Base-by-base conservation (phyloP, 2,329 filamentous ascomycete species). In the Neonectria ditissima region DNA sequence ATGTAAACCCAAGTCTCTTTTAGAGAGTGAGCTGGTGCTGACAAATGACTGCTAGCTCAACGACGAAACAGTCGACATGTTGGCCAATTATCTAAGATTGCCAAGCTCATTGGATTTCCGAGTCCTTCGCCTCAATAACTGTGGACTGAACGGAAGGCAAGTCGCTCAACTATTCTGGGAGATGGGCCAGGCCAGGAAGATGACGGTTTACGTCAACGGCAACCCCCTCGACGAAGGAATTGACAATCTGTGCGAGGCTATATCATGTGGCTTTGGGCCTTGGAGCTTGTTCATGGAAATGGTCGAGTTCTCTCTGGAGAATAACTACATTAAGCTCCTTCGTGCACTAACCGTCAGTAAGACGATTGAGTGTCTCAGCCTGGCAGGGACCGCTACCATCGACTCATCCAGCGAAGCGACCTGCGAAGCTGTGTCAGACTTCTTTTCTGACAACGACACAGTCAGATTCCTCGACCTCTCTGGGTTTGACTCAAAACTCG, bases 401-500 rank as follows among this genome's bases (percentile, higher is more conserved):
- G 72, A 82, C 65, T 74, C 83, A 50, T 73, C 81, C 57, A 83
- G 82, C 65, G 75, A 78, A 14, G 79, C 80, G n/a, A 83, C 84
- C 1, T 83, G 83, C 55, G 76, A 79, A 44, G 80, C 83, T 0
- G 75, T 88, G 1, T 82, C 83, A 26, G 77, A 80, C 5, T 83
- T 88, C 54, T 84, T 88, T 44, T 77, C 80, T n/a, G 76, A 77
- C 26, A 88, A 88, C 72, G 73, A 76, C 8, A 83, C 81, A 0
- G 76, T 88, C 47, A 81, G 79, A n/a, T 86, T 80, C 60, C 79
- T 88, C 2, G 86, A 88, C 66, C 76, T 88, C 8, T 88, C 86
- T 1, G 86, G 86, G 2, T 87, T 84, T 69, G 83, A 82, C 50
- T 84, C 85, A 47, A 87, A 86, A 72, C 77, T 88, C 7, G 86